A percentile compares a stretch with the other conserved stretches of the same genome.
These are phyloP conservation scores for Pichia gijzeniarum DNA, from an alignment of 805 yeast species.

Conservation along the genomic window DNA sequence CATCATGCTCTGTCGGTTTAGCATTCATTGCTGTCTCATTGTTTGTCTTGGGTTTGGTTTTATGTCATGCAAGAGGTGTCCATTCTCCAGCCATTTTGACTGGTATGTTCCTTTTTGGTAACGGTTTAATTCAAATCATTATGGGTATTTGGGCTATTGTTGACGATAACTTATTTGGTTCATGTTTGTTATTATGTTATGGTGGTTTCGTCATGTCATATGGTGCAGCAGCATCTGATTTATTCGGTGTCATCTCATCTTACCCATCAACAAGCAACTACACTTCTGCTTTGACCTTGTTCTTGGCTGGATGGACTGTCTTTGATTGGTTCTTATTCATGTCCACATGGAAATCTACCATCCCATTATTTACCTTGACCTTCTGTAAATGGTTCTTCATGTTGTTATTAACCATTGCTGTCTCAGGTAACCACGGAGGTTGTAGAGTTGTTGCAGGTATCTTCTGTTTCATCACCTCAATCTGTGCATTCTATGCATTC, in stretches of 20 bases:
- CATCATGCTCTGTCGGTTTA: slow-evolving; percentile 42
- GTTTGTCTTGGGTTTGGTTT: slow-evolving; percentile 36
- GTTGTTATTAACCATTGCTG: slow-evolving; percentile 35
- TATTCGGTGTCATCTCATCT: slow-evolving; percentile 37
- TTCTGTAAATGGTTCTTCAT: slow-evolving; percentile 37
- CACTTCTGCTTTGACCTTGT: slow-evolving; percentile 40
- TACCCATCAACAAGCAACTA: slow-evolving; percentile 32
- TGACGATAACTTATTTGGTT: slow-evolving; percentile 44
- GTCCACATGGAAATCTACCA: slow-evolving; percentile 39
- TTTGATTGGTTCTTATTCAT: slow-evolving; percentile 39
- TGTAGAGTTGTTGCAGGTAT: slow-evolving; percentile 38
- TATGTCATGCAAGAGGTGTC: slow-evolving; percentile 36
- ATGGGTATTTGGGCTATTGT: slow-evolving; percentile 43
- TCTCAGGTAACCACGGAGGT: slow-evolving; percentile 31
- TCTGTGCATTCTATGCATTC: slow-evolving; percentile 38
- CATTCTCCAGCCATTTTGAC: slow-evolving; percentile 34
- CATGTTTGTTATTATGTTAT: slow-evolving; percentile 39
- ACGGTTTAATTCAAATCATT: slow-evolving; percentile 38
- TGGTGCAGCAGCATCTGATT: slow-evolving; percentile 38
- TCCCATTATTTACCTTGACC: slow-evolving; percentile 33
- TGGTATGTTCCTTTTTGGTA: slow-evolving; percentile 36
- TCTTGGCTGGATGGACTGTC: slow-evolving; percentile 42
- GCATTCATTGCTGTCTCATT: slow-evolving; percentile 36
- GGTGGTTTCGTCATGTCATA: slow-evolving; percentile 46
- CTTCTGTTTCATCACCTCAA: slow-evolving; percentile 35